Conservation (phyloP, 139 green algal species). For the Coelastrella sp. region DNA sequence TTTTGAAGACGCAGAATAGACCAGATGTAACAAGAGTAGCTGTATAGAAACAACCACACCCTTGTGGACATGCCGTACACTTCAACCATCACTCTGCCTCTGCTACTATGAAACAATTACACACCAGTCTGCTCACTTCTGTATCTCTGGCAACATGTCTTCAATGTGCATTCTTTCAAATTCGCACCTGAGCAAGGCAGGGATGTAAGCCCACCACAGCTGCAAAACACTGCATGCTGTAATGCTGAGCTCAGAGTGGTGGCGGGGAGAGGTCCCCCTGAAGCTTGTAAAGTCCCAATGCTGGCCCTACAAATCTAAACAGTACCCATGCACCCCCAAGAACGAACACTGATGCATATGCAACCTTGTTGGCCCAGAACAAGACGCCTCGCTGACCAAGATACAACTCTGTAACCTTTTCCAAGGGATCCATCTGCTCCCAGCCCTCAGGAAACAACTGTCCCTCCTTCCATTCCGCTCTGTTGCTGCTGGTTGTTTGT, state of each 20-base stretch:
- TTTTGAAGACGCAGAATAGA: too few species aligned
- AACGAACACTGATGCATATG: constrained; percentile 56
- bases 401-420: constrained; percentile 79
- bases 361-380: constrained; percentile 78
- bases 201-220: background rate
- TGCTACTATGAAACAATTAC: too few species aligned
- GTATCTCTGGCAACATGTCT: too few species aligned
- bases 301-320: constrained; percentile 84
- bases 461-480: constrained; percentile 73
- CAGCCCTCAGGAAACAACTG: constrained; percentile 82
- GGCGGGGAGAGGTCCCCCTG: constrained; percentile 61
- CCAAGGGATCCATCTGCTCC: constrained; percentile 68
- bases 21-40: too few species aligned
- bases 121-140: too few species aligned
- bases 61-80: too few species aligned
- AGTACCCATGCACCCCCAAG: constrained; percentile 78
- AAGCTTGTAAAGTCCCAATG: constrained; percentile 84
- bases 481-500: background rate
- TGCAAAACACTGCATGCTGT: background rate
- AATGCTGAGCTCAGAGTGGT: background rate
- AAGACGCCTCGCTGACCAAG: constrained; percentile 79
- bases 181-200: too few species aligned
- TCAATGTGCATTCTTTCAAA: too few species aligned
- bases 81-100: too few species aligned
- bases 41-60: too few species aligned